phyloP scores from a whole-genome alignment of 805 yeast genomes.

The Candida pseudofarinosa region DNA sequence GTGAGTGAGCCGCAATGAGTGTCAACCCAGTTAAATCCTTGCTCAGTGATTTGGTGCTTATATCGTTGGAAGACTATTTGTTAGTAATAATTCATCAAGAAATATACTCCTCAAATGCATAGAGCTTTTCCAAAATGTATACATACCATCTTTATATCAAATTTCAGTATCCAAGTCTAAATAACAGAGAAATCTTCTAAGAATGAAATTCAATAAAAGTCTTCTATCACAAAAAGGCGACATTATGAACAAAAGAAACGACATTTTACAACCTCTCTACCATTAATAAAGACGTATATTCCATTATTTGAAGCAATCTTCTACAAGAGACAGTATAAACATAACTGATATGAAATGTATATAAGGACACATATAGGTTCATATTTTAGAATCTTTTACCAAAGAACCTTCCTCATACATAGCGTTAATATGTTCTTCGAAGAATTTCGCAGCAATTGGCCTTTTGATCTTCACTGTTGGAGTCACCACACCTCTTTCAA shows the following conservation, averaged over 20 bases:
- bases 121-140: background rate
- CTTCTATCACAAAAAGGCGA: background rate
- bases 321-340: too few relatives aligned
- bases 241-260: too few relatives aligned
- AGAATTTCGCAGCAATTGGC: slow-evolving; percentile 20
- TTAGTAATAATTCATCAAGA: background rate
- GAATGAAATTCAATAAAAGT: background rate
- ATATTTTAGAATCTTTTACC: slow-evolving; percentile 1
- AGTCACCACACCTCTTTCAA: slow-evolving; percentile 57
- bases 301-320: too few relatives aligned
- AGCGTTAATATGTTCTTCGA: slow-evolving; percentile 8
- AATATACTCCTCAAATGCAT: background rate
- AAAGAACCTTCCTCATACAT: slow-evolving; percentile 21
- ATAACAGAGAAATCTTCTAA: background rate
- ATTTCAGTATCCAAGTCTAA: background rate
- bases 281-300: too few relatives aligned
- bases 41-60: slow-evolving; percentile 28
- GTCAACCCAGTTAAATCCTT: slow-evolving; percentile 49
- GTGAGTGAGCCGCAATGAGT: slow-evolving; percentile 95
- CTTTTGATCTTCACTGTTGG: slow-evolving; percentile 55
- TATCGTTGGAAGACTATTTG: slow-evolving; percentile 17
- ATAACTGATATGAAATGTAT: too few relatives aligned
- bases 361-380: too few relatives aligned
- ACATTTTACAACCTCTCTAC: background rate
- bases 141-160: background rate